Percentiles rank a stretch among this genome's conserved stretches.
Conservation (phyloP, 2,329 filamentous ascomycete genomes). For the Clonostachys rosea region DNA sequence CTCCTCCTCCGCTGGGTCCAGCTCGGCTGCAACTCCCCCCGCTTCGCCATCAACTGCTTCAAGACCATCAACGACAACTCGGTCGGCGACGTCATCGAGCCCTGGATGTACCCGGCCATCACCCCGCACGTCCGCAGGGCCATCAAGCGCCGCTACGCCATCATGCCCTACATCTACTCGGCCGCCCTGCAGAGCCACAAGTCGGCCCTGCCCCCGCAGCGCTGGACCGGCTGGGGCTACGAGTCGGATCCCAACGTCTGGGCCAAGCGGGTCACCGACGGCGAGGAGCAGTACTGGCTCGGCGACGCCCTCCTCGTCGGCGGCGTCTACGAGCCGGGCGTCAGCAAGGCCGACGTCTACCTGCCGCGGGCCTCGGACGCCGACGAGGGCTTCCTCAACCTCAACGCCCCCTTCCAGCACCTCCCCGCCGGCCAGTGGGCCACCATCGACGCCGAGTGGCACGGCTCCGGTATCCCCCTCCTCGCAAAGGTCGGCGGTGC, state of each 20-base stretch:
- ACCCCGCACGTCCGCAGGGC: slow-evolving; percentile 57
- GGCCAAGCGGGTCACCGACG: slow-evolving; percentile 52
- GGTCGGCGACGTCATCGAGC: slow-evolving; percentile 70
- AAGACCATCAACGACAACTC: slow-evolving; percentile 65
- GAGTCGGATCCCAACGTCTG: slow-evolving; percentile 64
- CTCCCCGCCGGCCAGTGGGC: slow-evolving; percentile 37
- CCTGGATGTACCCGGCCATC: slow-evolving; percentile 71
- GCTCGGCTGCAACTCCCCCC: slow-evolving; percentile 62
- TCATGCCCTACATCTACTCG: slow-evolving; percentile 69
- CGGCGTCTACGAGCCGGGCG: slow-evolving; percentile 61
- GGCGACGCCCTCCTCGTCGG: slow-evolving; percentile 62
- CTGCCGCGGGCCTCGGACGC: slow-evolving; percentile 50
- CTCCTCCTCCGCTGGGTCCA: slow-evolving; percentile 71
- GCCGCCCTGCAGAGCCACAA: slow-evolving; percentile 57
- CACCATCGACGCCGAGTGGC: slow-evolving; percentile 32
- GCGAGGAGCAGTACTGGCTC: slow-evolving; percentile 71
- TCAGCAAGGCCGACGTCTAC: slow-evolving; percentile 52
- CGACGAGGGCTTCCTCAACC: slow-evolving; percentile 57
- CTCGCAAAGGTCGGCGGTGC: slow-evolving; percentile 30
- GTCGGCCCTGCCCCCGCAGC: slow-evolving; percentile 58
- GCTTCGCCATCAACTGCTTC: slow-evolving; percentile 76
- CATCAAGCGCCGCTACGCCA: slow-evolving; percentile 66
- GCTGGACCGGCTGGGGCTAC: slow-evolving; percentile 72
- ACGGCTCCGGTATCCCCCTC: slow-evolving; percentile 31
- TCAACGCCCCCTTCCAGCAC: slow-evolving; percentile 56